Conservation (phyloP, 108 stramenopile species). For the Cyclotella atomus region DNA sequence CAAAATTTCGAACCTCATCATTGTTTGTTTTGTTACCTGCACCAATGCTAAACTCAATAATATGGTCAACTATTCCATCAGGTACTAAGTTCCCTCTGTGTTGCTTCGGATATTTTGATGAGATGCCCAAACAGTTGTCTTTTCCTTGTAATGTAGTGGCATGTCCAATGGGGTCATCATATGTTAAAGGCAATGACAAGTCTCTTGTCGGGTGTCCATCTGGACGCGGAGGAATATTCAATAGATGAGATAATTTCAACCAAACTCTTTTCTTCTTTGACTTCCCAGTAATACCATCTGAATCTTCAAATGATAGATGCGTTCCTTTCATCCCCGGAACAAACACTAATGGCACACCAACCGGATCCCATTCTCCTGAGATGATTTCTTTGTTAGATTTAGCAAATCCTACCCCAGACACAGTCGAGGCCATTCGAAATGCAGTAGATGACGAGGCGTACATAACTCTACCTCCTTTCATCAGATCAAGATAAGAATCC, state of each 20-base stretch:
- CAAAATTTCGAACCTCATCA: constrained; percentile 5
- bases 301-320: constrained; percentile 50
- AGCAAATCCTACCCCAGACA: too few relatives aligned
- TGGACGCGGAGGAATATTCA: constrained; percentile 51
- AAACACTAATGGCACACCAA: constrained; percentile 54
- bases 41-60: constrained; percentile 49
- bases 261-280: constrained; percentile 37
- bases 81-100: constrained; percentile 44
- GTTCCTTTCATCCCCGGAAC: constrained; percentile 64
- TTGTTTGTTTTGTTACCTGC: constrained; percentile 6
- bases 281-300: neutral
- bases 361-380: constrained; percentile 28
- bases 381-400: neutral
- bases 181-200: constrained; percentile 55
- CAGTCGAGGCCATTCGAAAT: too few relatives aligned
- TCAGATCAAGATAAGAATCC: too few relatives aligned
- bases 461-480: too few relatives aligned
- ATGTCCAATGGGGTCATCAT: constrained; percentile 12
- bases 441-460: too few relatives aligned
- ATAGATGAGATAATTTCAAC: constrained; percentile 40
- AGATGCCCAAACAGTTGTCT: neutral
- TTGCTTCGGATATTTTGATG: constrained; percentile 40
- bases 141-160: neutral
- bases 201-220: constrained; percentile 50
- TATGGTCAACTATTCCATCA: constrained; percentile 61